Evolutionary conservation across 2,329 filamentous ascomycete species (phyloP).

Genomic region (Pseudodiploospora longispora): DNA sequence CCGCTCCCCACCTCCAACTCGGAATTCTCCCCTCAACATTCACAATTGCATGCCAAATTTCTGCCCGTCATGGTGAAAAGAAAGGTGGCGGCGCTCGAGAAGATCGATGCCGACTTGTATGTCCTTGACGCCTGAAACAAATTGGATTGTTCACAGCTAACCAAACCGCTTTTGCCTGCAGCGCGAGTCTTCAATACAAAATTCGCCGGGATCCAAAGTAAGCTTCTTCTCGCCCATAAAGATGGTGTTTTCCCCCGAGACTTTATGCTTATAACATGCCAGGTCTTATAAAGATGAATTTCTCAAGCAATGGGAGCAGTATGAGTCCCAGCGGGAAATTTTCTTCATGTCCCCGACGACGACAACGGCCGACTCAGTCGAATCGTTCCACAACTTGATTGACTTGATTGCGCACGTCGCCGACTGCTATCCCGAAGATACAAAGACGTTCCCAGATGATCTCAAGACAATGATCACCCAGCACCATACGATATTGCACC

Average conservation of each 20-base stretch:
- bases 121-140: slow-evolving; percentile 16
- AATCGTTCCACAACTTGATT: slow-evolving; percentile 83
- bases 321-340: slow-evolving; percentile 83
- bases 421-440: slow-evolving; percentile 83
- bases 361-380: slow-evolving; percentile 67
- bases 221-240: slow-evolving; percentile 16
- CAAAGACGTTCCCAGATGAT: slow-evolving; percentile 67
- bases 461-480: slow-evolving; percentile 71
- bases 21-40: neutral
- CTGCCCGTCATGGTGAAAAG: slow-evolving; percentile 63
- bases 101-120: slow-evolving; percentile 83
- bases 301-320: slow-evolving; percentile 79
- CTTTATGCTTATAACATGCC: slow-evolving; percentile 9
- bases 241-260: slow-evolving; percentile 2
- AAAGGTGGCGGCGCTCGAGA: slow-evolving; percentile 87
- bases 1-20: too few species aligned
- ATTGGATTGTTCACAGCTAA: slow-evolving; percentile 16
- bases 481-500: slow-evolving; percentile 75
- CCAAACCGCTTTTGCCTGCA: slow-evolving; percentile 25
- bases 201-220: slow-evolving; percentile 77
- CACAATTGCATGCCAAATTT: neutral
- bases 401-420: slow-evolving; percentile 91
- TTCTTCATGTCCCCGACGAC: slow-evolving; percentile 78
- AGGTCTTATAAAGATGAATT: slow-evolving; percentile 90
- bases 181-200: slow-evolving; percentile 83